phyloP scores from a whole-genome alignment of 306 rosid species.

The Lathyrus oleraceus region DNA sequence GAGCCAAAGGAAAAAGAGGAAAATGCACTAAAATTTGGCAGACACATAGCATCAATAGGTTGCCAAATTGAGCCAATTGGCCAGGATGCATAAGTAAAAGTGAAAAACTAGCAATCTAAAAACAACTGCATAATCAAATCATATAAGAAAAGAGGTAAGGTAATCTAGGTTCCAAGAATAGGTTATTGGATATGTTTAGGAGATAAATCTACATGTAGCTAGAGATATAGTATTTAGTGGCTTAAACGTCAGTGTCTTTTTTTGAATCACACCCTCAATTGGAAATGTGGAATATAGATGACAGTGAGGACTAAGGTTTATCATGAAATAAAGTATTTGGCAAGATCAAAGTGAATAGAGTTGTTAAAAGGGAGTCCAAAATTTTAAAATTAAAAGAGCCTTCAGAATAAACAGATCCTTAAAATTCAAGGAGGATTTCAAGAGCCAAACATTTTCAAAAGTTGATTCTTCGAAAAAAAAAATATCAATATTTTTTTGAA shows the following conservation, averaged over 20 bases:
- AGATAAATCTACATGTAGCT: not conserved
- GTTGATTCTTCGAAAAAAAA: no score
- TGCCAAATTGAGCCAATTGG: conserved; percentile 28
- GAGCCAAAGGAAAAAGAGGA: conserved; percentile 16
- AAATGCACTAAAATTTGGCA: conserved; percentile 29
- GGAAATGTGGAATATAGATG: not conserved
- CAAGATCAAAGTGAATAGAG: no score
- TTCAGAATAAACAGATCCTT: no score
- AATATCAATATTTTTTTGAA: no score
- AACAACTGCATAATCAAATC: not conserved
- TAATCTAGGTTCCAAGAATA: not conserved
- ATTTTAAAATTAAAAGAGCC: no score
- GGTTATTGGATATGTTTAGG: not conserved
- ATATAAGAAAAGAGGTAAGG: not conserved
- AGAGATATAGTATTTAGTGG: conserved; percentile 6
- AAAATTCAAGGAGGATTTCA: no score
- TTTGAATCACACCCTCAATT: conserved; percentile 21
- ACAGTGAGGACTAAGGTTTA: not conserved
- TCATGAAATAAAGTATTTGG: not conserved
- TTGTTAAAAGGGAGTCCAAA: no score
- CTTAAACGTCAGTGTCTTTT: conserved; percentile 1
- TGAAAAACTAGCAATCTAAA: not conserved
- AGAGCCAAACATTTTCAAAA: no score
- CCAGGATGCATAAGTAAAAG: not conserved
- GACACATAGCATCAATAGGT: conserved; percentile 21